Conservation (phyloP, 139 green algal genomes). For the Tetratostichococcus sp. region DNA sequence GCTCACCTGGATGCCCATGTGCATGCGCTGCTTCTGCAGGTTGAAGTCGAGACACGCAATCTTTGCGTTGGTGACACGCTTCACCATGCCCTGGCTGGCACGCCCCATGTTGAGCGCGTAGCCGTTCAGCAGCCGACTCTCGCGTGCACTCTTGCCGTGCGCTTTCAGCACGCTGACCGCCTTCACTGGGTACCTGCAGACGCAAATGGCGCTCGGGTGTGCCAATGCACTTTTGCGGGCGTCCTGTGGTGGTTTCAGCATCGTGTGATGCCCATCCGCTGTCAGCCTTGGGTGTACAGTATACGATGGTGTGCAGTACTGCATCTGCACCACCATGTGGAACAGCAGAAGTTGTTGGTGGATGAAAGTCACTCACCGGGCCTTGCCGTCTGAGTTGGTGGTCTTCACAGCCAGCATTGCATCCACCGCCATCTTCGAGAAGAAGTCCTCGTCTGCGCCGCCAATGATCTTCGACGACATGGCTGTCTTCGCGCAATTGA, state of each 20-base stretch:
- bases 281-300: too few species aligned
- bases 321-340: too few species aligned
- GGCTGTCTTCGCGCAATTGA: constrained; percentile 84
- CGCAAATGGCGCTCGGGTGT: too few species aligned
- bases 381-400: not conserved
- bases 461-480: constrained; percentile 93
- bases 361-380: not conserved
- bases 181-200: constrained; percentile 77
- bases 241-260: too few species aligned
- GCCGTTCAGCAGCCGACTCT: constrained; percentile 85
- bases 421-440: constrained; percentile 82
- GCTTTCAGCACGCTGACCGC: constrained; percentile 99
- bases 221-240: too few species aligned
- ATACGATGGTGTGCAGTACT: too few species aligned
- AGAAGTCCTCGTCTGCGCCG: constrained; percentile 83
- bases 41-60: constrained; percentile 95
- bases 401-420: constrained; percentile 49
- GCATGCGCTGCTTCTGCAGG: constrained; percentile 83
- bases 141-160: constrained; percentile 83
- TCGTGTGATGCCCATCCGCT: too few species aligned
- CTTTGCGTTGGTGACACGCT: constrained; percentile 47
- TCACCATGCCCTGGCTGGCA: constrained; percentile 74
- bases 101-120: constrained; percentile 93
- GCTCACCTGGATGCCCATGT: constrained; percentile 80
- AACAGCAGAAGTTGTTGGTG: too few species aligned